Conservation (phyloP, 192 early-diverging fungal species). For the Chytriomyces sp. region DNA sequence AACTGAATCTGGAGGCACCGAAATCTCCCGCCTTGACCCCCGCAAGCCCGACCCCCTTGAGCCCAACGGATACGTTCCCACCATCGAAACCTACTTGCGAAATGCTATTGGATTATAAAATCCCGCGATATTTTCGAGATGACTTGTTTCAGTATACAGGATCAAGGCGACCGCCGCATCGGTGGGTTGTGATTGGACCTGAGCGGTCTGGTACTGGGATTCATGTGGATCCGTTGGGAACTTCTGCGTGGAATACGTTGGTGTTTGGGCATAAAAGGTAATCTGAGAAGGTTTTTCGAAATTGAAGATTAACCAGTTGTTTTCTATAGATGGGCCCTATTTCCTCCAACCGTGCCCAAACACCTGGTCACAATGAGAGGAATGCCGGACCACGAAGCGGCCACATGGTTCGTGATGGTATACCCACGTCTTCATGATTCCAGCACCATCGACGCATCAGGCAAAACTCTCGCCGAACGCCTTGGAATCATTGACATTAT, state of each 20-base stretch:
- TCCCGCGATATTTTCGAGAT: conserved; percentile 74
- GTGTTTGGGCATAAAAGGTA: conserved; percentile 73
- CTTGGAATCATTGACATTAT: conserved; percentile 73
- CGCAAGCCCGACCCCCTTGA: background rate
- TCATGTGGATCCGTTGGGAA: conserved; percentile 76
- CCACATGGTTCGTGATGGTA: conserved; percentile 74
- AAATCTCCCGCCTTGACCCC: background rate
- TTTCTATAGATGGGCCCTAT: conserved; percentile 62
- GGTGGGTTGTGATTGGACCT: conserved; percentile 80
- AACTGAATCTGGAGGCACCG: conserved; percentile 1
- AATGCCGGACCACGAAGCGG: conserved; percentile 70
- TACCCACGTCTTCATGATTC: conserved; percentile 39
- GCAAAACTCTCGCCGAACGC: conserved; percentile 59
- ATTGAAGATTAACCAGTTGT: too few relatives aligned
- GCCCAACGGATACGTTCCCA: too few relatives aligned
- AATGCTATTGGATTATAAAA: conserved; percentile 66
- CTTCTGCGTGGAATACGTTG: conserved; percentile 81
- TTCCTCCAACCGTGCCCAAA: conserved; percentile 71
- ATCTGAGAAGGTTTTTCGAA: background rate
- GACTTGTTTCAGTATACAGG: conserved; percentile 74
- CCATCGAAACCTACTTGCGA: conserved; percentile 31
- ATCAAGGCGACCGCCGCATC: conserved; percentile 66
- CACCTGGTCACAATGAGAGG: conserved; percentile 59
- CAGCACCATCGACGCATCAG: conserved; percentile 17
- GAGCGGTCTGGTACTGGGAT: conserved; percentile 74